Evolutionary conservation across 2,329 filamentous ascomycete genomes (phyloP), one percentile per base, ranked within the genome.

Genomic region (Colletotrichum falcatum): DNA sequence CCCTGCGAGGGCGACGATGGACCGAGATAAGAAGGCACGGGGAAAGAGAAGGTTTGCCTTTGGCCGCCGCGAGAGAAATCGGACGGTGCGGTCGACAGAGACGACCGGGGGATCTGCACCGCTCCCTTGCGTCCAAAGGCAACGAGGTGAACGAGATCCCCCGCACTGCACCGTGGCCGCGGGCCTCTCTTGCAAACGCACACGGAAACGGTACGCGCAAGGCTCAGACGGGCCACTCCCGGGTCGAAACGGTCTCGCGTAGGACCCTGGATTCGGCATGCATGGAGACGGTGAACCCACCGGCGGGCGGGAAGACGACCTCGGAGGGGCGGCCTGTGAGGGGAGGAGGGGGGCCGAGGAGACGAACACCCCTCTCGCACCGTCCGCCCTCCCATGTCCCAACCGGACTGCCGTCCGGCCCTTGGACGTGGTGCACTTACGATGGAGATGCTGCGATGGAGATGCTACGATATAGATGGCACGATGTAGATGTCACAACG

Each of bases 251-350:
- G 60, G 48, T 18, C 35, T 44, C 8, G 60, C 60, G 23, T 9
- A 54, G 48, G 60, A 62, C 60, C 60, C 60, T 62, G 60, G 37
- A 53, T 33, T 54, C 33, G 26, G 18, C 48, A 54, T 54, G 60
- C 48, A 30, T 51, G 59, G 18, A 1, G 51, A 14, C 20, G 44
- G 6, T 5, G 37, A 33, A 37, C 26, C 30, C n/a, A 23, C 20
- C n/a, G 26, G 12, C 33, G 5, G 12, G 11, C 11, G 60, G 53
- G 14, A 8, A 14, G 53, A 26, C 20, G 33, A 37, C 35, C 35
- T 7, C 18, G 51, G 33, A 16, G 23, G 28, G 11, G 7, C 37
- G 6, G 20, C 37, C 37, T 16, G 12, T 58, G 20, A 44, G 28
- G 30, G n/a, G 42, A 35, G 7, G 26, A 8, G 9, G 2, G 5